Percentiles rank a stretch among this genome's conserved stretches.
Conservation (phyloP, 257 asterid species). For the Asclepias syriaca region DNA sequence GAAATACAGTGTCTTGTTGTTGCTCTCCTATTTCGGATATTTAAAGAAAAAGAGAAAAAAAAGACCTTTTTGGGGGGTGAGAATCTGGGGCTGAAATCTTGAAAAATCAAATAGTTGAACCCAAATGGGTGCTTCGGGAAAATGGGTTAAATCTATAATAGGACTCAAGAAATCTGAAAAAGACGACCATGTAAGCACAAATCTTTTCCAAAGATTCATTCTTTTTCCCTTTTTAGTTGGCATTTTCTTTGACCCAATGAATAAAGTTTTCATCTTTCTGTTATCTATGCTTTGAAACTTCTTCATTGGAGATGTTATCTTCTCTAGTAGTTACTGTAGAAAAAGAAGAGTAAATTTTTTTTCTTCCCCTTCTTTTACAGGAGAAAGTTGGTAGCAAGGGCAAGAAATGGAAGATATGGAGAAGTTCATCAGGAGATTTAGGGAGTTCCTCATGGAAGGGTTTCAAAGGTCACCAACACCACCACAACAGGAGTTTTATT, state of each 20-base stretch:
- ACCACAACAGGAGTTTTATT: slow-evolving; percentile 23
- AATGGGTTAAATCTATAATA: slow-evolving; percentile 79
- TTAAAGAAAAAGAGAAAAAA: background rate
- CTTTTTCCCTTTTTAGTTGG: slow-evolving; percentile 1
- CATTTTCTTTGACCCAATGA: background rate
- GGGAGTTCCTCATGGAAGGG: slow-evolving; percentile 60
- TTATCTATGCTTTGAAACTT: background rate
- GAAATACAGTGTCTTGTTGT: too few species aligned
- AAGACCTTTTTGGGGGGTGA: background rate
- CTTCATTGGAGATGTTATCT: background rate
- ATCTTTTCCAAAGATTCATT: slow-evolving; percentile 7
- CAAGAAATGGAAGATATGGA: slow-evolving; percentile 90
- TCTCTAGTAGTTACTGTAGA: background rate
- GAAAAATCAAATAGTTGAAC: slow-evolving; percentile 12
- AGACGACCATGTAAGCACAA: slow-evolving; percentile 62
- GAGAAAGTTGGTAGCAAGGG: slow-evolving; percentile 59
- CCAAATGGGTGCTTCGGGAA: slow-evolving; percentile 82
- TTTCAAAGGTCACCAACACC: slow-evolving; percentile 24
- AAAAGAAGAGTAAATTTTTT: too few species aligned
- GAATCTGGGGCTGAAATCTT: slow-evolving; percentile 13
- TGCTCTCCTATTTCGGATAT: too few species aligned
- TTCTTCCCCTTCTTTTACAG: slow-evolving; percentile 19
- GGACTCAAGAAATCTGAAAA: slow-evolving; percentile 75
- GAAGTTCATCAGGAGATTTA: slow-evolving; percentile 51
- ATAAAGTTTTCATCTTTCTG: background rate